These are phyloP conservation scores for Echites panduratus DNA, from an alignment of 257 asterid genomes.

Conservation along the genomic window DNA sequence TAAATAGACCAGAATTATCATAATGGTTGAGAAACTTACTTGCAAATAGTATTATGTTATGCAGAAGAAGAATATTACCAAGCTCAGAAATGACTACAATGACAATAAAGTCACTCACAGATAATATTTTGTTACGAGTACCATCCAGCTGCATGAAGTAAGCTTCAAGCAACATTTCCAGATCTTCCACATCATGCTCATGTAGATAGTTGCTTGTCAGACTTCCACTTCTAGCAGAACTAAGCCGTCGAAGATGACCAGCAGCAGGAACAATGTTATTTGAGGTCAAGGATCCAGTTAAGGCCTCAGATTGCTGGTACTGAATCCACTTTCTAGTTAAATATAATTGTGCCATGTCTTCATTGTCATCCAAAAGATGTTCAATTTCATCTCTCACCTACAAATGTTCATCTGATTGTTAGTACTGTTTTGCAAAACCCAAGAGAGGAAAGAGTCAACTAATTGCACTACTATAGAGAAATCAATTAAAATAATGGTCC, in stretches of 20 bases:
- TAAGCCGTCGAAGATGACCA: conserved; percentile 55
- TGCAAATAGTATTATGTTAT: not conserved
- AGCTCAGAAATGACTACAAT: not conserved
- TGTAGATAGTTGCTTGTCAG: conserved; percentile 56
- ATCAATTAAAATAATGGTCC: not conserved
- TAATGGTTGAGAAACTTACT: not conserved
- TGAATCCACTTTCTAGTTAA: conserved; percentile 84
- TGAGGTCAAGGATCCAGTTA: conserved; percentile 38
- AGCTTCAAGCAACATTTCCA: conserved; percentile 98
- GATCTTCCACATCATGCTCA: conserved; percentile 85
- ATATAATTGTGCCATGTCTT: conserved; percentile 92
- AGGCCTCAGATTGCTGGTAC: conserved; percentile 65
- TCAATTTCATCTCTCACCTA: conserved; percentile 99
- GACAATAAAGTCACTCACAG: conserved; percentile 48
- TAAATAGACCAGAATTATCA: not conserved
- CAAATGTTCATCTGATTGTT: conserved; percentile 17
- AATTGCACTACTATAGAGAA: not conserved
- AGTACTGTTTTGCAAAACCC: not conserved
- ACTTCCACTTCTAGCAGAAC: conserved; percentile 75
- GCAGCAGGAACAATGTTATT: conserved; percentile 45
- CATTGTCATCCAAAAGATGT: conserved; percentile 92
- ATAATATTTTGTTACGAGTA: conserved; percentile 89
- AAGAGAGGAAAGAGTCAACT: not conserved
- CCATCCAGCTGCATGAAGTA: conserved; percentile 97
- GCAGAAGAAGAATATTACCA: not conserved